Evolutionary conservation across 2,329 filamentous ascomycete species (phyloP), one percentile per base, ranked within the genome.

Genomic region (Trichothecium sympodiale): DNA sequence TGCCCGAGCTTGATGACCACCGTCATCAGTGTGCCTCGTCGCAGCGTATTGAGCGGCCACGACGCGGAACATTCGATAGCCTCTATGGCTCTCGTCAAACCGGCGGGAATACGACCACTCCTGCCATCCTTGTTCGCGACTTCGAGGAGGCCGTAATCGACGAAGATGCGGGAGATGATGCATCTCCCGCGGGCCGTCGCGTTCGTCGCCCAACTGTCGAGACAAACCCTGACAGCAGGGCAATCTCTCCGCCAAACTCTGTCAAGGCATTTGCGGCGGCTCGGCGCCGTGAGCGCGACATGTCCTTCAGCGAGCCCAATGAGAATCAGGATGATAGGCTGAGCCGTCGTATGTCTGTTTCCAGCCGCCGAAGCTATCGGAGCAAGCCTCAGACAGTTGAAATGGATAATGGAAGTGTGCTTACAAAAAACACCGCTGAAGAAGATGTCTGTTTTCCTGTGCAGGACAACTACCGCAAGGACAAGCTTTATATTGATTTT

Each of bases 221-320:
- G 23, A 74, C 73, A 2, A 57, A 66, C 31, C 56, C 62, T 17
- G 70, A 74, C 16, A 75, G 73, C 33, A 73, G 85, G 37, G 86
- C 84, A 1, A 65, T 75, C 3, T 96, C 91, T 5, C 89, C 89
- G 9, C 91, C 91, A 7, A 98, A 95, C 57, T 98, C 91, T 0
- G 87, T 98, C 35, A 94, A 96, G 57, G 91, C 91, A 4, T 98
- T 98, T 58, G 91, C 91, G 14, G 84, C 91, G 50, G 84, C 85
- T 37, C 81, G 86, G 34, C 83, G 86, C 40, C 80, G 88, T 40
- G 84, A 89, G 53, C 82, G 88, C 30, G 85, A 78, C 40, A 54
- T 69, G 52, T 78, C 69, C 16, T 62, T 69, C 43, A 73, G 68
- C 13, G 72, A 71, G 43, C 51, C 57, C 37, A 55, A 53, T 38